Evolutionary conservation across 768 basidiomycete genomes (phyloP), one percentile per base, ranked within the genome.

Genomic region (Suillus placidus): DNA sequence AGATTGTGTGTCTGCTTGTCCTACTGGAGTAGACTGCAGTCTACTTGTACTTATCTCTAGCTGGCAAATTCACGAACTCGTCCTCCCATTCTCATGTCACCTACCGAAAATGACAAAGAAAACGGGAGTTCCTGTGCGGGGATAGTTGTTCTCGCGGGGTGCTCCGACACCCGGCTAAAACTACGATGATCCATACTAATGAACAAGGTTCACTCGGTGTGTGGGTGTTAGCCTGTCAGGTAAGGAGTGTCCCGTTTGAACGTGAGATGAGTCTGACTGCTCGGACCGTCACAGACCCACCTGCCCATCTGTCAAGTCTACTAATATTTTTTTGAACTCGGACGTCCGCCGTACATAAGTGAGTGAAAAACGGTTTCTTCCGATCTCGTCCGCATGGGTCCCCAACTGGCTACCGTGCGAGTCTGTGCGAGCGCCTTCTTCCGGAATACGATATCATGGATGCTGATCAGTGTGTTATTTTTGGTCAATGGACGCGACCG

Each of bases 401-500:
- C 26, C 56, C 37, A 56, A 14, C 12, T 47, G 23, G 23, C 13
- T 10, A 52, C 51, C 23, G 14, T 60, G 38, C 26, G 38, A 30
- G 23, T 38, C 51, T 23, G 14, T 60, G 38, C 26, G 38, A 30
- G 23, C 57, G 10, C 37, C 6, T 26, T 4, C 37, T 23, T 56
- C 20, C 34, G 55, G 34, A 35, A 56, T 18, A 16, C 30, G 7
- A 51, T 18, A 52, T 23, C 8, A 12, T 47, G n/a, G 43, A 45
- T 23, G 47, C 47, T 49, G 23, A 49, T 49, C 10, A 7, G 8
- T 5, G 16, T 20, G 9, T 16, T 54, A 54, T 54, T 20, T 54
- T 54, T 54, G 32, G 52, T 5, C 12, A 13, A 35, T 55, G 58
- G 58, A 42, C 40, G 62, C 34, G 38, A 56, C 63, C 42, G 60